A percentile compares a stretch with the other conserved stretches of the same genome.
Evolutionary conservation across 495 filamentous ascomycete genomes (phyloP).

Genomic region (Tuber borchii): DNA sequence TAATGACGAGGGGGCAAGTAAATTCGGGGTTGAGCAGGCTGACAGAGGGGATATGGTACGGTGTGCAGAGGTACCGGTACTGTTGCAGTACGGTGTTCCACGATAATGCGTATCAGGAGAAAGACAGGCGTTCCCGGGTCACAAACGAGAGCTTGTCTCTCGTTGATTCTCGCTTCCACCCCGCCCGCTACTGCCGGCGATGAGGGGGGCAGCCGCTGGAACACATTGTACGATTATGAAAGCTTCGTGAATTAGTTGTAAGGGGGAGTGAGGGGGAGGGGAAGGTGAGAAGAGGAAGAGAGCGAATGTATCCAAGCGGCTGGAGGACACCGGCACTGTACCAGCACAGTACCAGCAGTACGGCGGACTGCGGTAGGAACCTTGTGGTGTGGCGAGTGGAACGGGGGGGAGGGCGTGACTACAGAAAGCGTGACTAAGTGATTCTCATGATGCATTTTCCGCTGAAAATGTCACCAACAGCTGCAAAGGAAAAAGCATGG

Average conservation of each 20-base stretch:
- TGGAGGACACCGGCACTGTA: background rate
- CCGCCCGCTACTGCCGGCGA: constrained; percentile 1
- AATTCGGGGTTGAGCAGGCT: background rate
- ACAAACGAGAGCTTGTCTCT: background rate
- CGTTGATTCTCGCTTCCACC: background rate
- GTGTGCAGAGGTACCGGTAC: background rate
- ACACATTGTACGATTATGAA: background rate
- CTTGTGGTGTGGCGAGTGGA: background rate
- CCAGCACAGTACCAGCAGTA: background rate
- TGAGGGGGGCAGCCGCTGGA: background rate
- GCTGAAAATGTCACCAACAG: background rate
- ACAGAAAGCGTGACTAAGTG: background rate
- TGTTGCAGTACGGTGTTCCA: background rate
- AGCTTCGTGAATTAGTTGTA: background rate
- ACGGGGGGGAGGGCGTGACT: background rate
- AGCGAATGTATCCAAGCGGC: no score
- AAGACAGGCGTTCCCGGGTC: background rate
- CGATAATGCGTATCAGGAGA: background rate
- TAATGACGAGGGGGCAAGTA: background rate
- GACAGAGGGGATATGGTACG: background rate
- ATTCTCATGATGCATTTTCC: background rate
- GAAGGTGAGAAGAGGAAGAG: no score
- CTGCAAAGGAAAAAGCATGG: background rate
- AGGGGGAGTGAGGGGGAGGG: background rate
- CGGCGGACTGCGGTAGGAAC: background rate